Conservation (phyloP, 768 basidiomycete genomes). For the Kondoa subrosea region DNA sequence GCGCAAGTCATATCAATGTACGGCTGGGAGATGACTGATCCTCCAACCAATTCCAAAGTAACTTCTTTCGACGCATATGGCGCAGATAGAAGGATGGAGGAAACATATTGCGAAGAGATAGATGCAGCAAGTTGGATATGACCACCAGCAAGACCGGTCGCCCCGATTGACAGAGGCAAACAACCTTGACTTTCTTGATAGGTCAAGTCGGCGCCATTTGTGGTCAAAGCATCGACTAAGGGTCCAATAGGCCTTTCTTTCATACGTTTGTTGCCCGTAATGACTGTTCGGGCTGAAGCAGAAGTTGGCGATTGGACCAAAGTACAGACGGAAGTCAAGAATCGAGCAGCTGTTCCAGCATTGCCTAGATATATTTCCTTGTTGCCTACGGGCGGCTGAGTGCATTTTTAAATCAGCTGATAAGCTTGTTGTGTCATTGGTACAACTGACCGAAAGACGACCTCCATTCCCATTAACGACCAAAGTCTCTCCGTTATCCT, state of each 20-base stretch:
- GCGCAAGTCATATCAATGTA: slow-evolving; percentile 99
- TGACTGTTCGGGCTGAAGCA: slow-evolving; percentile 41
- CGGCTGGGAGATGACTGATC: slow-evolving; percentile 90
- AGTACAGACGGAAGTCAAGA: slow-evolving; percentile 90
- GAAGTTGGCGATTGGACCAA: slow-evolving; percentile 43
- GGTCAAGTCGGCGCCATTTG: slow-evolving; percentile 58
- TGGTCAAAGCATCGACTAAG: slow-evolving; percentile 68
- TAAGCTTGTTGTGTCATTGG: background rate
- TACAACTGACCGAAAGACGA: slow-evolving; percentile 39
- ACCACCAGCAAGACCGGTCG: slow-evolving; percentile 61
- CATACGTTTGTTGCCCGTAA: slow-evolving; percentile 97
- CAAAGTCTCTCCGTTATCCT: slow-evolving; percentile 87
- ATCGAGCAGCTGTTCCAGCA: slow-evolving; percentile 92
- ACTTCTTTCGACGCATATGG: slow-evolving; percentile 76
- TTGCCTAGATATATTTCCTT: slow-evolving; percentile 91
- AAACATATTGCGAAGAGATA: slow-evolving; percentile 95
- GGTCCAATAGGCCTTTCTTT: slow-evolving; percentile 95
- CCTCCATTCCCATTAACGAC: slow-evolving; percentile 80
- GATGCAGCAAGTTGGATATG: slow-evolving; percentile 74
- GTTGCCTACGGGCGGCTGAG: slow-evolving; percentile 51
- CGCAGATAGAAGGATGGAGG: slow-evolving; percentile 86
- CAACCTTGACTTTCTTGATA: slow-evolving; percentile 69
- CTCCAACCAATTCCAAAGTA: slow-evolving; percentile 75
- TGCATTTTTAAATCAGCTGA: background rate
- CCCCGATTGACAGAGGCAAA: slow-evolving; percentile 69